A percentile compares a stretch with the other conserved stretches of the same genome.
phyloP scores from a whole-genome alignment of 2,329 filamentous ascomycete genomes.

The Cladosporium velox region DNA sequence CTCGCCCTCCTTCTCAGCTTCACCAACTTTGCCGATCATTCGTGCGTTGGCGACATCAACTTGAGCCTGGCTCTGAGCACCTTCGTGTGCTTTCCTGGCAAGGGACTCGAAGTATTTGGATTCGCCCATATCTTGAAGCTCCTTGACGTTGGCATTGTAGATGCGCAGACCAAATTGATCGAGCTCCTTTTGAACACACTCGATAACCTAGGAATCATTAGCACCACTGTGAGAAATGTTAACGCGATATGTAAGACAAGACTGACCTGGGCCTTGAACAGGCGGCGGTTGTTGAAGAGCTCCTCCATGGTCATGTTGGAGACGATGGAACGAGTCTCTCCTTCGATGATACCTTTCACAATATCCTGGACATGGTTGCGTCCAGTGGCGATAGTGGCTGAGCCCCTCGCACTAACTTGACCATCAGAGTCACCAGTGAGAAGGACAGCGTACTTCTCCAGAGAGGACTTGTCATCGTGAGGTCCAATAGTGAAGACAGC shows the following conservation, averaged over 20 bases:
- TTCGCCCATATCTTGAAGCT: constrained; percentile 78
- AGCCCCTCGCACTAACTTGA: constrained; percentile 36
- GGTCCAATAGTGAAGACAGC: constrained; percentile 87
- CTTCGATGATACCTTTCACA: constrained; percentile 87
- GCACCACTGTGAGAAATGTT: no score
- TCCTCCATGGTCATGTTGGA: constrained; percentile 92
- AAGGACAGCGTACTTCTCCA: constrained; percentile 81
- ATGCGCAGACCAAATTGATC: constrained; percentile 71
- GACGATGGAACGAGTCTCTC: constrained; percentile 80
- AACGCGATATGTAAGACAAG: neutral
- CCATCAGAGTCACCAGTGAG: constrained; percentile 64
- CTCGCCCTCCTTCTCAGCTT: constrained; percentile 74
- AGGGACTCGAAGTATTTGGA: constrained; percentile 83
- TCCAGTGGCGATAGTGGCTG: constrained; percentile 46
- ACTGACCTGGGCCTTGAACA: constrained; percentile 60
- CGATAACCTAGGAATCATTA: constrained; percentile 45
- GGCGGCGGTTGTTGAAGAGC: constrained; percentile 75
- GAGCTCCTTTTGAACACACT: constrained; percentile 74
- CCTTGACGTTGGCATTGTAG: constrained; percentile 79
- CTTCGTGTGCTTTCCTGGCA: constrained; percentile 80
- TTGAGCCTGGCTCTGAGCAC: constrained; percentile 77
- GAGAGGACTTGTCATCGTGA: constrained; percentile 66
- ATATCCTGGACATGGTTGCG: constrained; percentile 77
- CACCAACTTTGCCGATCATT: constrained; percentile 70
- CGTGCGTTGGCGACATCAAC: constrained; percentile 61